Base-by-base conservation (phyloP, 2,329 filamentous ascomycete species). In the Colletotrichum costaricense region DNA sequence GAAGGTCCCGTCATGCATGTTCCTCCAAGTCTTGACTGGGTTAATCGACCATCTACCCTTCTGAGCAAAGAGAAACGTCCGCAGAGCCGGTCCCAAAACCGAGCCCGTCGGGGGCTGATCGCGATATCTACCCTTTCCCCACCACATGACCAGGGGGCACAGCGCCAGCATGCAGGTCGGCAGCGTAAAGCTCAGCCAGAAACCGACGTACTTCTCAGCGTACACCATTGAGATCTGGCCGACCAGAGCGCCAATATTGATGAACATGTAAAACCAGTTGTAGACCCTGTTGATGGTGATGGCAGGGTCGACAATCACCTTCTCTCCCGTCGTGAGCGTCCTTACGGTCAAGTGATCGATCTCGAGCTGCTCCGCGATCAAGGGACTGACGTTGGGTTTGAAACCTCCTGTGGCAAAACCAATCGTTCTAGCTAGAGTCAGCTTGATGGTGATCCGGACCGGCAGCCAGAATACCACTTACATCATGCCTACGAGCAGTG, bases 191-290 rank as follows among this genome's bases (percentile, higher is more conserved):
- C 92, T 88, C 22, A 94, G 87, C 89, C 90, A 95, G 83, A 94
- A 95, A 9, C 93, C 93, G 54, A 94, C 87, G 72, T 94, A 93
- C 77, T 93, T 90, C 82, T 94, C 93, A 0, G 90, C 90, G 78
- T 94, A 95, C 3, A 91, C 91, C 90, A 93, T 93, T 78, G 84
- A 85, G 70, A 93, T 86, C 80, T 92, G 91, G 12, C 89, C 91
- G 49, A 87, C 75, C 57, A 93, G 85, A 6, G 92, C 90, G 55
- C 93, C 93, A 28, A 93, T 81, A 78, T 94, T 94, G 84, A 94
- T 93, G 81, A 92, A 88, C 69, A 93, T 85, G 82, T 94, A 94
- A 81, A 93, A 94, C 81, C 90, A 92, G 77, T 90, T 87, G 79
- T 91, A 94, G 65, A 94, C 90, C 28, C 91, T 86, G 35, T 88